Percentiles rank a stretch among this genome's conserved stretches.
Evolutionary conservation across 1,139 yeast genomes (phyloP).

Genomic region (Meyerozyma athensensis): DNA sequence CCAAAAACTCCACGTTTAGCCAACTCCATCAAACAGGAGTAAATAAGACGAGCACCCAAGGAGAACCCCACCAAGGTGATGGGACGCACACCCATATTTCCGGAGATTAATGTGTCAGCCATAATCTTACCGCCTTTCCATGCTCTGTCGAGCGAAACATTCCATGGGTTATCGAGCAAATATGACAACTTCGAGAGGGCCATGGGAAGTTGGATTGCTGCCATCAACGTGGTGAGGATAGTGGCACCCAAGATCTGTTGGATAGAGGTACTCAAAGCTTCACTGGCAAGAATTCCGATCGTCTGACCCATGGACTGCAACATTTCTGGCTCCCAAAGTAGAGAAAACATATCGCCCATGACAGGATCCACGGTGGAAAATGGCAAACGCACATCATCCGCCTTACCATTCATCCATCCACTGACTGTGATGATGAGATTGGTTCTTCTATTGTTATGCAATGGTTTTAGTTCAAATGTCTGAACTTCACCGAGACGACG

Average conservation of each 20-base stretch:
- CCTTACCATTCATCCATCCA: slow-evolving; percentile 96
- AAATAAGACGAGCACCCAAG: slow-evolving; percentile 87
- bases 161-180: slow-evolving; percentile 95
- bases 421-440: slow-evolving; percentile 87
- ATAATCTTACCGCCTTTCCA: slow-evolving; percentile 92
- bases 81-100: slow-evolving; percentile 90
- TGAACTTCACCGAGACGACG: slow-evolving; percentile 87
- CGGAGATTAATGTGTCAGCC: slow-evolving; percentile 84
- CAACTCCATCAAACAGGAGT: slow-evolving; percentile 82
- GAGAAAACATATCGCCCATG: slow-evolving; percentile 91
- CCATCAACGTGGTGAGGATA: slow-evolving; percentile 84
- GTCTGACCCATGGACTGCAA: slow-evolving; percentile 95
- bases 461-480: slow-evolving; percentile 89
- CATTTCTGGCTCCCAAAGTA: slow-evolving; percentile 98
- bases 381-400: slow-evolving; percentile 95
- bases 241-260: slow-evolving; percentile 96
- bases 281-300: slow-evolving; percentile 86
- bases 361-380: slow-evolving; percentile 96
- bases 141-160: slow-evolving; percentile 92
- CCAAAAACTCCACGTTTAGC: slow-evolving; percentile 88
- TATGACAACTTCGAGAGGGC: slow-evolving; percentile 85
- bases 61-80: slow-evolving; percentile 91
- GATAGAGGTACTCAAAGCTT: slow-evolving; percentile 85
- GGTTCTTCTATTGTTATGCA: slow-evolving; percentile 86
- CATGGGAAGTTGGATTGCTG: slow-evolving; percentile 94